phyloP scores from a whole-genome alignment of 257 asterid species.

The Euphrasia confusa region DNA sequence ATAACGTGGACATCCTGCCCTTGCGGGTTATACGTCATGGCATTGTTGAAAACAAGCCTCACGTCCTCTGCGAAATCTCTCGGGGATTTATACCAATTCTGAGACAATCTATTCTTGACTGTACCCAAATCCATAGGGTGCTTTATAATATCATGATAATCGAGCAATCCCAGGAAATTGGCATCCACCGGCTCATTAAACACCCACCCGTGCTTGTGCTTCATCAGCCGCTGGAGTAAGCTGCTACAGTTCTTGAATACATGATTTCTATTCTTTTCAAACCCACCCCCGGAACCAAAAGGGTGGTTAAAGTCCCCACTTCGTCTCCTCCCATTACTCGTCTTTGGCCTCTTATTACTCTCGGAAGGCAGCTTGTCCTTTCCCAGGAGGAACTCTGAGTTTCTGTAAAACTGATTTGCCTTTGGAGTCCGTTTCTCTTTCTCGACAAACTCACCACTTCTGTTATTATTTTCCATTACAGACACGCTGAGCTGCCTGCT shows the following conservation, averaged over 20 bases:
- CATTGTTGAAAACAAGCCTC: conserved; percentile 72
- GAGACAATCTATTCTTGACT: conserved; percentile 50
- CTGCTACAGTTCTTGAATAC: conserved; percentile 53
- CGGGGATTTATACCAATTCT: conserved; percentile 60
- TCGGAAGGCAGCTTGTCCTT: conserved; percentile 77
- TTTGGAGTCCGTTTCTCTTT: conserved; percentile 83
- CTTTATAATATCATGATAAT: conserved; percentile 66
- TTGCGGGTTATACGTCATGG: conserved; percentile 75
- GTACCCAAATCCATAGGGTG: conserved; percentile 90
- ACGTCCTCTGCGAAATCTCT: conserved; percentile 75
- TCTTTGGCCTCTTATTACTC: conserved; percentile 55
- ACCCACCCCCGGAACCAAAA: conserved; percentile 32
- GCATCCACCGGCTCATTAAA: conserved; percentile 76
- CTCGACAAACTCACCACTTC: conserved; percentile 38
- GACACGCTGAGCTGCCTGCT: conserved; percentile 57
- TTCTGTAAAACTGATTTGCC: conserved; percentile 65
- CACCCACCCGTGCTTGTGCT: conserved; percentile 78
- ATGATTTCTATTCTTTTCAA: conserved; percentile 40
- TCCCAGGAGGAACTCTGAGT: conserved; percentile 73
- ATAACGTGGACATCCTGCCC: conserved; percentile 77
- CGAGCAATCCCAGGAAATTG: conserved; percentile 46
- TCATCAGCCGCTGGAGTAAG: conserved; percentile 72
- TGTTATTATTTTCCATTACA: conserved; percentile 38
- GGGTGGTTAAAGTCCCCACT: conserved; percentile 24
- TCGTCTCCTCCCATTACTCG: conserved; percentile 45